Percentiles rank a stretch among this genome's conserved stretches.
These are phyloP conservation scores for Toxicodendron radicans DNA, from an alignment of 345 rosid genomes.

Conservation along the genomic window DNA sequence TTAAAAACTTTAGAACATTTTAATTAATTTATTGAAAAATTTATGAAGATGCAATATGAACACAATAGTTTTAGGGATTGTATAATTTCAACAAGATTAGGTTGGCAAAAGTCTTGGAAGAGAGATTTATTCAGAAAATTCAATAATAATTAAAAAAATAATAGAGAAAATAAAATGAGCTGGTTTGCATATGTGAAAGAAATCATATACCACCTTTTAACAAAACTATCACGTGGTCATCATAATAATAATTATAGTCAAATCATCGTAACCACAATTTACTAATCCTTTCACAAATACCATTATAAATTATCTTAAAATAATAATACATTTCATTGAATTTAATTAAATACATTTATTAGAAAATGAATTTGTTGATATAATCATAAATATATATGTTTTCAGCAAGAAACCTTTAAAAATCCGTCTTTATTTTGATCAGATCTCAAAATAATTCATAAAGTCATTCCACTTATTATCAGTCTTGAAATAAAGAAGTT, in stretches of 20 bases:
- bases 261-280: neutral
- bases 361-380: too few relatives aligned
- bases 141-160: neutral
- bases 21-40: too few relatives aligned
- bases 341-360: too few relatives aligned
- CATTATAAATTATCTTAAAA: too few relatives aligned
- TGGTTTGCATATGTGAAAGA: conserved; percentile 7
- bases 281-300: too few relatives aligned
- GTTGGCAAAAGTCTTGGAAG: conserved; percentile 22
- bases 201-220: conserved; percentile 13
- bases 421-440: too few relatives aligned
- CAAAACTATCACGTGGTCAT: conserved; percentile 13
- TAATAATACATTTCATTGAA: too few relatives aligned
- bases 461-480: too few relatives aligned
- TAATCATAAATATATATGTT: too few relatives aligned
- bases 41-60: conserved; percentile 8
- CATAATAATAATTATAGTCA: conserved; percentile 15
- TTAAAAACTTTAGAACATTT: too few relatives aligned
- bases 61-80: neutral
- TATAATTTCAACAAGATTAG: conserved; percentile 23
- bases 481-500: neutral
- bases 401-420: too few relatives aligned
- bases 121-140: neutral
- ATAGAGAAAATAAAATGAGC: neutral
- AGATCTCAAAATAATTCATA: too few relatives aligned